Base-by-base conservation (phyloP, 23 red algal species). In the Agarophyton chilense region DNA sequence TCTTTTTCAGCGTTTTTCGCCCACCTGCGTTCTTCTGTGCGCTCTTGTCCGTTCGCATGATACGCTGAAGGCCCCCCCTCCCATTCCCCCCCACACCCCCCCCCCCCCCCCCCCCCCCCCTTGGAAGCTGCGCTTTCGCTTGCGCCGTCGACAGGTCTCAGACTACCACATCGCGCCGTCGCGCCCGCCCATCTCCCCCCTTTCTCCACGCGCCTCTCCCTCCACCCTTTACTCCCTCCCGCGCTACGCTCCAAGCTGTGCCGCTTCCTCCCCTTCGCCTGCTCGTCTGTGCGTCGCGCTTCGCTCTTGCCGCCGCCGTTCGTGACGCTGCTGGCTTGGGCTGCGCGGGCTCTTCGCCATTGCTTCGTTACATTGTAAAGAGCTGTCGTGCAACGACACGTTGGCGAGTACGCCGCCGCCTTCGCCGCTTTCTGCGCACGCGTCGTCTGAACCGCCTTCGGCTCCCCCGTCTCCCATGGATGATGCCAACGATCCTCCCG, bases 401-500 rank as follows among this genome's bases (percentile, higher is more conserved):
- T 61, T 61, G 56, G 56, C 56, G 56, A 61, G 17, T 61, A 61
- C 56, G 56, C 56, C 56, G 56, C 56, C 65, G 34, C 65, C 65
- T 25, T 72, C 65, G 36, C 65, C 65, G 36, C 65, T 72, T 19
- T 72, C 65, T 28, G 65, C 65, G 36, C 36, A 40, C 65, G 36
- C 65, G 36, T 44, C 65, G 36, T 72, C 65, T 17, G 65, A 40
- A n/a, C 65, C 65, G 65, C 65, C 65, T 40, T 72, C 65, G 21
- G 36, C 65, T 11, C 65, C 65, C 18, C 65, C 65, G 36, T 72
- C 65, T 43, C 76, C 76, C 36, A 79, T 57, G 76, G 76, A 79
- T 79, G 76, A 72, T 72, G 65, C 65, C 24, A 72, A 32, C 65
- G 79, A 84, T 64, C 79, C 79, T 39, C 79, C 79, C 56, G 79